These are phyloP conservation scores for Aspergillus udagawae DNA, from an alignment of 2,329 filamentous ascomycete genomes.

Conservation along the genomic window DNA sequence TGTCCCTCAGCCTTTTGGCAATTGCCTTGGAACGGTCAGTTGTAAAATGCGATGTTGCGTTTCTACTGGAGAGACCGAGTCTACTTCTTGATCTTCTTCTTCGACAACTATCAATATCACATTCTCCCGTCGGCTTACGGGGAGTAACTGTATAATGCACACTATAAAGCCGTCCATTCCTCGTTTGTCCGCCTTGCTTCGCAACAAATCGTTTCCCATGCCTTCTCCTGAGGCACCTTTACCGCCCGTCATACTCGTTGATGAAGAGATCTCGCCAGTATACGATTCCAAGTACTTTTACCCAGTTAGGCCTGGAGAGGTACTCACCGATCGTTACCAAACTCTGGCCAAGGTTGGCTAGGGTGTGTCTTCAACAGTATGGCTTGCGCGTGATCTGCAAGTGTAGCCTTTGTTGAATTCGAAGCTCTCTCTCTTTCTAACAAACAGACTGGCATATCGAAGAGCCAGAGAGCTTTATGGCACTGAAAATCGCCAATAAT, in stretches of 20 bases:
- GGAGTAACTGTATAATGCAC: conserved; percentile 19
- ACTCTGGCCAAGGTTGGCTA: conserved; percentile 40
- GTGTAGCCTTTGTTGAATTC: conserved; percentile 3
- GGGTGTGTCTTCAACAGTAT: conserved; percentile 42
- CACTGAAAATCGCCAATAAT: conserved; percentile 26
- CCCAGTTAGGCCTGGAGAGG: conserved; percentile 36
- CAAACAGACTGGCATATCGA: conserved; percentile 21
- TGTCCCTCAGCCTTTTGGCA: too few relatives aligned
- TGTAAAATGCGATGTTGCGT: too few relatives aligned
- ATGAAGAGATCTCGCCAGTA: conserved; percentile 39
- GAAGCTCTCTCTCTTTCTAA: conserved; percentile 15
- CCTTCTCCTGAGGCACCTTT: conserved; percentile 22
- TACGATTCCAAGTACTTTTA: conserved; percentile 38
- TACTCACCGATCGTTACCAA: conserved; percentile 37
- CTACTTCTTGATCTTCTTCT: conserved; percentile 7
- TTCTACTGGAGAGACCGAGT: too few relatives aligned
- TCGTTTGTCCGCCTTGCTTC: conserved; percentile 18
- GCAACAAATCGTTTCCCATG: conserved; percentile 24
- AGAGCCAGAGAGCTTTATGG: conserved; percentile 23
- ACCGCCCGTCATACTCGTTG: conserved; percentile 23
- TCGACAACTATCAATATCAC: conserved; percentile 14
- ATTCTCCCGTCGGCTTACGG: conserved; percentile 12
- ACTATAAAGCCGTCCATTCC: conserved; percentile 13
- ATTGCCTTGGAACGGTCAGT: too few relatives aligned
- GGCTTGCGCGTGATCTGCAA: conserved; percentile 39